Base-by-base conservation (phyloP, 495 filamentous ascomycete species). In the Achaetomiella virescens region DNA sequence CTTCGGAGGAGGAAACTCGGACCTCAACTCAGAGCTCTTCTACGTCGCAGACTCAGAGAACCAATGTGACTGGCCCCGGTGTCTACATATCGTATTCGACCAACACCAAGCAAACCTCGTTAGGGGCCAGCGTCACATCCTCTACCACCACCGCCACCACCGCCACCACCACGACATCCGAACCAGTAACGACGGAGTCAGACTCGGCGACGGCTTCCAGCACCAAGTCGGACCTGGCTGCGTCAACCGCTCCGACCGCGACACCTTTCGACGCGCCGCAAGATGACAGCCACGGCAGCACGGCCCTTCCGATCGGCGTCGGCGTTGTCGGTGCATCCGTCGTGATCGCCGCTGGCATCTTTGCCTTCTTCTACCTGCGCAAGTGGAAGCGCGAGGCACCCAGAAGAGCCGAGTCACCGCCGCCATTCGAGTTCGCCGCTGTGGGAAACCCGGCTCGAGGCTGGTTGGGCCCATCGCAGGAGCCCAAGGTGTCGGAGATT, bases 361-460 rank as follows among this genome's bases (percentile, higher is more conserved):
- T 69, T 2, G 44, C 51, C 33, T 63, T 60, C 54, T 52, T 69
- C 33, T 69, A 61, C 44, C 36, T 62, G 6, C 58, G 64, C 2
- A 66, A 62, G 52, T 43, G 55, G 12, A 51, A 43, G 1, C 51
- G 57, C 3, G 47, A 61, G 42, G 42, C 48, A 10, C 61, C 61
- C 0, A 48, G 49, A 14, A 25, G 61, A 24, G 63, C 63, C 22
- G 63, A 63, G 43, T 57, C 53, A 0, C 63, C 63, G 5, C 63
- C 63, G 14, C 54, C 55, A 8, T 48, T 52, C 25, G 57, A 65
- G 18, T 54, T 48, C 18, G 43, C 50, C 9, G 15, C 40, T n/a
- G 44, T 54, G 22, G 43, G 43, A 37, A 18, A 20, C 44, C 53
- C 37, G 17, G 36, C 29, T 6, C 43, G 37, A 1, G 49, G 20